Evolutionary conservation across 768 basidiomycete species (phyloP).

Genomic region (Mycena indigotica): DNA sequence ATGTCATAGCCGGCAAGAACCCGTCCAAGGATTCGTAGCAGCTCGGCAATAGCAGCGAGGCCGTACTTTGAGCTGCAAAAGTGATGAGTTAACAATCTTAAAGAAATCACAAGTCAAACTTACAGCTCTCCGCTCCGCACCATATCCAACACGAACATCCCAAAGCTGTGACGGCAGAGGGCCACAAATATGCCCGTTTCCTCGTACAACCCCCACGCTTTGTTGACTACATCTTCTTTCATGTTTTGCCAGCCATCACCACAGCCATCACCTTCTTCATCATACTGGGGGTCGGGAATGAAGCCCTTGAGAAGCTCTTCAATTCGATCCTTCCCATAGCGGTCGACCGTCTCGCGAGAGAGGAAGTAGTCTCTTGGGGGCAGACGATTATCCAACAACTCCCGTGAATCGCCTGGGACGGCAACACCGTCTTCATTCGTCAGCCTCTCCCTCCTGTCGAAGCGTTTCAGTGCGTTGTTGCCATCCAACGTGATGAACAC

Average conservation of each 20-base stretch:
- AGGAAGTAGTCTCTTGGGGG: conserved; percentile 10
- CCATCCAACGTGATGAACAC: conserved; percentile 32
- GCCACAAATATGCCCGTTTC: conserved; percentile 41
- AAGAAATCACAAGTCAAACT: conserved; percentile 10
- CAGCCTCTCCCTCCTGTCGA: conserved; percentile 18
- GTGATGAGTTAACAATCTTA: not conserved
- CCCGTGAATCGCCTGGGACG: conserved; percentile 27
- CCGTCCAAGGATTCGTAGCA: not conserved
- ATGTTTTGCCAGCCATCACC: conserved; percentile 16
- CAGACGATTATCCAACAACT: conserved; percentile 30
- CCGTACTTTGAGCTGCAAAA: conserved; percentile 3
- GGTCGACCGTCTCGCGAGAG: conserved; percentile 1
- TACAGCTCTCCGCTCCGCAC: conserved; percentile 38
- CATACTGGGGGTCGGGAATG: conserved; percentile 19
- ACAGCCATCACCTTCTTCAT: conserved; percentile 35
- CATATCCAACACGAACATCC: conserved; percentile 35
- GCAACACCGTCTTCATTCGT: conserved; percentile 18
- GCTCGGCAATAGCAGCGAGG: conserved; percentile 2
- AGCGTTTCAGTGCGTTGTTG: conserved; percentile 35
- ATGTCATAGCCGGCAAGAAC: conserved; percentile 12
- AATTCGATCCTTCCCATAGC: conserved; percentile 7
- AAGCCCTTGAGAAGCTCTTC: conserved; percentile 3
- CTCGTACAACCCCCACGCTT: conserved; percentile 37
- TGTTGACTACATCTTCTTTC: conserved; percentile 23
- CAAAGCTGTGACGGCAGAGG: conserved; percentile 36